Conservation (phyloP, 257 asterid genomes). For the Verbascum thapsus region DNA sequence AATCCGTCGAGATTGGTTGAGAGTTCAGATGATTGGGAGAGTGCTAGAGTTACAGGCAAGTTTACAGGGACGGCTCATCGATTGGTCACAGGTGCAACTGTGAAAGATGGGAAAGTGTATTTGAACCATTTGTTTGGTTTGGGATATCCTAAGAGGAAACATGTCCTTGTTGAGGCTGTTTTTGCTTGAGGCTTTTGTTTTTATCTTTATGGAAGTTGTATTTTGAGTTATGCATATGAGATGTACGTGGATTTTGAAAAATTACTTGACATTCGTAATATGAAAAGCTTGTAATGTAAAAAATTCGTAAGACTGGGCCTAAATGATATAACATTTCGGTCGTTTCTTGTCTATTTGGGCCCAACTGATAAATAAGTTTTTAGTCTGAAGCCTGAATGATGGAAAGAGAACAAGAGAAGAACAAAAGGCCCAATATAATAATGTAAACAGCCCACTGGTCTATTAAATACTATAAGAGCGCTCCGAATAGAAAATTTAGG, state of each 20-base stretch:
- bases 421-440: too few species aligned
- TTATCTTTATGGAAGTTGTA: background rate
- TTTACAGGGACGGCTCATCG: constrained; percentile 63
- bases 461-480: too few species aligned
- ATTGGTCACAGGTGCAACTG: constrained; percentile 65
- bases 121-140: constrained; percentile 78
- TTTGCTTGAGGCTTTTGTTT: constrained; percentile 38
- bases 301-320: too few species aligned
- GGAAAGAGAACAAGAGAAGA: too few species aligned
- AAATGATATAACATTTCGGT: too few species aligned
- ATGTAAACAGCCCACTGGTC: too few species aligned
- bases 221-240: background rate
- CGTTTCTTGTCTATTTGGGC: too few species aligned
- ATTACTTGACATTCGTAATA: too few species aligned
- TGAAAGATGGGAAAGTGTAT: constrained; percentile 81
- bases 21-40: constrained; percentile 77
- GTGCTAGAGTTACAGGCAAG: constrained; percentile 54
- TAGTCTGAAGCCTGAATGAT: too few species aligned
- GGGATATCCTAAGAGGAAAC: constrained; percentile 86
- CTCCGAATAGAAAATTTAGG: too few species aligned
- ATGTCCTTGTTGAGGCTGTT: constrained; percentile 73
- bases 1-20: constrained; percentile 66
- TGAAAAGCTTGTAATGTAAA: too few species aligned
- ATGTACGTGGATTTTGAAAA: background rate
- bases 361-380: too few species aligned